These are phyloP conservation scores for Dalbergia cultrata DNA, from an alignment of 306 rosid species.

Conservation along the genomic window DNA sequence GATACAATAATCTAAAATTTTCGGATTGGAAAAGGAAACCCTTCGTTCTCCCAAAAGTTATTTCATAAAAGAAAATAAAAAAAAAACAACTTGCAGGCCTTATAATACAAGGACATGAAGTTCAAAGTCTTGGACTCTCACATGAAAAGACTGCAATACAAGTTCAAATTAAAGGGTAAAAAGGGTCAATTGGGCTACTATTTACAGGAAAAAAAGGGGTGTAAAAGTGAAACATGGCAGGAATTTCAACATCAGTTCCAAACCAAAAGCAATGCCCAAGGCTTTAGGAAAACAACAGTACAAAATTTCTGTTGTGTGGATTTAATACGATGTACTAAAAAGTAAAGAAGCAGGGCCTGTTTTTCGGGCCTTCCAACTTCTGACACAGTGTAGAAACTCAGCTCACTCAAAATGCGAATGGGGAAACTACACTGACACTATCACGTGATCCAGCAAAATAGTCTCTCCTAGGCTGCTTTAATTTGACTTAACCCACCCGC, in stretches of 20 bases:
- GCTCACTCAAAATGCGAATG: neutral
- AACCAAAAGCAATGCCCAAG: constrained; percentile 27
- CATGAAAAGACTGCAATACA: too few species aligned
- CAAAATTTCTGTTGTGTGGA: neutral
- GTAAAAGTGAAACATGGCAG: neutral
- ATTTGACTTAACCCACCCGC: constrained; percentile 65
- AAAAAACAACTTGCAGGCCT: too few species aligned
- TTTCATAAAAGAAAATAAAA: too few species aligned
- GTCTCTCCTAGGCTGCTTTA: neutral
- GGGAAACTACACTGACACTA: constrained; percentile 57
- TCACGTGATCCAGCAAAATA: constrained; percentile 66
- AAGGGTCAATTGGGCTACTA: neutral
- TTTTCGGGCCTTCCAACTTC: neutral
- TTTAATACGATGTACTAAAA: neutral
- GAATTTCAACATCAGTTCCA: constrained; percentile 29
- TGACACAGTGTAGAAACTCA: neutral
- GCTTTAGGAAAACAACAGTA: constrained; percentile 9
- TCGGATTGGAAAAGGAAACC: too few species aligned
- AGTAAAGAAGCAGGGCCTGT: neutral
- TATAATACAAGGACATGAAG: too few species aligned
- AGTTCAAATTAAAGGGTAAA: constrained; percentile 14
- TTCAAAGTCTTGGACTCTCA: neutral
- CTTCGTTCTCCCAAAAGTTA: neutral
- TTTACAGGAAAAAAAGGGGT: neutral
- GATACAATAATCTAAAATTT: too few species aligned